A percentile compares a stretch with the other conserved stretches of the same genome.
Evolutionary conservation across 108 stramenopile genomes (phyloP).

Genomic region (Cyclotella baltica): DNA sequence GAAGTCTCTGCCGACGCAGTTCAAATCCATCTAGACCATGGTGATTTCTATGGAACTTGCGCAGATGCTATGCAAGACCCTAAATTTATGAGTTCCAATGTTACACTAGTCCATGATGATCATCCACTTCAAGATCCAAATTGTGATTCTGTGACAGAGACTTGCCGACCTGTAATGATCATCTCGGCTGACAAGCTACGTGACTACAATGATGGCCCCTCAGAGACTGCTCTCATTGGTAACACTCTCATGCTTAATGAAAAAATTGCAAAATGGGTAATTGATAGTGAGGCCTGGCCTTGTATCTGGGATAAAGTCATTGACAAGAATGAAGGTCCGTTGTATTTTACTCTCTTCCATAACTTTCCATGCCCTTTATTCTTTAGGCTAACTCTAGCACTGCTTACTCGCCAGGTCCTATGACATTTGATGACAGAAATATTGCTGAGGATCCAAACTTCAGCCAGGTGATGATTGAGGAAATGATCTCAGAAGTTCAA

Average conservation of each 20-base stretch:
- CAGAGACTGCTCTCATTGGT: not conserved
- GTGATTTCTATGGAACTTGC: not conserved
- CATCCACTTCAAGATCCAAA: not conserved
- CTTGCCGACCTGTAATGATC: not conserved
- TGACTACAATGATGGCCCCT: not conserved
- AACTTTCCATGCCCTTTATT: no score
- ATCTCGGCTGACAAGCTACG: not conserved
- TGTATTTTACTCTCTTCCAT: not conserved
- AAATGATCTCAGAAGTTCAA: constrained; percentile 7
- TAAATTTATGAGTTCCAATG: not conserved
- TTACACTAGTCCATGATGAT: not conserved
- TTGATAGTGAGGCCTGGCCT: not conserved
- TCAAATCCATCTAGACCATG: not conserved
- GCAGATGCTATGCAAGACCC: not conserved
- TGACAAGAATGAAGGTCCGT: not conserved
- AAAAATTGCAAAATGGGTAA: not conserved
- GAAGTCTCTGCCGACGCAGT: not conserved
- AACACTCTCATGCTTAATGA: not conserved
- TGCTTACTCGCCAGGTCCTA: no score
- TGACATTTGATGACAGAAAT: not conserved
- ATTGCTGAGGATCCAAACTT: not conserved
- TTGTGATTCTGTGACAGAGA: not conserved
- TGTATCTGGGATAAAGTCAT: not conserved
- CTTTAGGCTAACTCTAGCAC: no score
- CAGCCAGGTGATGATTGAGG: not conserved